phyloP scores from a whole-genome alignment of 176 grass and related monocot species.

The Oryza longistaminata region DNA sequence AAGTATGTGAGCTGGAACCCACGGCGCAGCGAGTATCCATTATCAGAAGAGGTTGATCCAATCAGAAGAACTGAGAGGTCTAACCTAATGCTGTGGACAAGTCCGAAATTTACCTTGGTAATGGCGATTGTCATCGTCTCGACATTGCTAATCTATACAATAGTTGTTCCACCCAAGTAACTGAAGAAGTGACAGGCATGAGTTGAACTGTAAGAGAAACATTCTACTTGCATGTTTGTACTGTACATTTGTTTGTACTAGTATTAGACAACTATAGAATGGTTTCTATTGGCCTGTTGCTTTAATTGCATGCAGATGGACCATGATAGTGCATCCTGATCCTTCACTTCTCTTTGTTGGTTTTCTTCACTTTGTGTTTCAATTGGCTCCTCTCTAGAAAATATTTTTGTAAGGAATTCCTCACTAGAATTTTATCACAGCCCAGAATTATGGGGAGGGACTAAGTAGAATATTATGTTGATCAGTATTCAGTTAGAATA shows the following conservation, averaged over 20 bases:
- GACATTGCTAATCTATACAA: constrained; percentile 75
- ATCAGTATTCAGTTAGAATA: constrained; percentile 6
- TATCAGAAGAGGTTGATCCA: constrained; percentile 90
- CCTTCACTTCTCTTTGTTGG: neutral
- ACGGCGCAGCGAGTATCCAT: constrained; percentile 59
- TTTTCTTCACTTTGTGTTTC: constrained; percentile 13
- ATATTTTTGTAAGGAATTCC: neutral
- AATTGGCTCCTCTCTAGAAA: neutral
- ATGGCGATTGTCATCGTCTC: constrained; percentile 73
- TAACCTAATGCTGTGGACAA: constrained; percentile 88
- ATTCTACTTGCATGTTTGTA: constrained; percentile 26
- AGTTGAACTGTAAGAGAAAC: constrained; percentile 22
- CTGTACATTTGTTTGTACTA: constrained; percentile 43
- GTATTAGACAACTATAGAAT: constrained; percentile 32
- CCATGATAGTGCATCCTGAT: neutral
- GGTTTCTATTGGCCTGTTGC: constrained; percentile 11
- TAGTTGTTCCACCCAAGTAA: constrained; percentile 74
- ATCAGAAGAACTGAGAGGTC: constrained; percentile 90
- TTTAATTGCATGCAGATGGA: constrained; percentile 23
- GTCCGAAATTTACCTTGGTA: constrained; percentile 83
- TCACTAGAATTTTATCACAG: constrained; percentile 14
- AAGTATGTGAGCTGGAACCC: constrained; percentile 98
- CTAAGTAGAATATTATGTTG: constrained; percentile 14
- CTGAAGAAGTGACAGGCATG: constrained; percentile 26
- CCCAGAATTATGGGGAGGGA: neutral